Conservation (phyloP, 2,329 filamentous ascomycete genomes). For the Aspergillus fijiensis region DNA sequence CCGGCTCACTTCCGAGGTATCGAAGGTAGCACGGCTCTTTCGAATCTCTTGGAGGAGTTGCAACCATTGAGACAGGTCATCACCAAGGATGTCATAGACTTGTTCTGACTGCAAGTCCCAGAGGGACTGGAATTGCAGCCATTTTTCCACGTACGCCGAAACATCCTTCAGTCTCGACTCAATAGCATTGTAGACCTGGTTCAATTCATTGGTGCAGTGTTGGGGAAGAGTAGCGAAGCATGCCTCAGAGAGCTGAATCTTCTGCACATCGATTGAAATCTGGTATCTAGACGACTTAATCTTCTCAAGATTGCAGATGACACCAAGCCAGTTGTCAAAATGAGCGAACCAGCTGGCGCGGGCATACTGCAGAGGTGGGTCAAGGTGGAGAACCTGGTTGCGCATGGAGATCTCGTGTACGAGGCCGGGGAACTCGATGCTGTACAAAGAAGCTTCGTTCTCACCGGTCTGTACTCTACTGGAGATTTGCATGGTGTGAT, state of each 20-base stretch:
- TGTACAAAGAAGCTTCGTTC: constrained; percentile 32
- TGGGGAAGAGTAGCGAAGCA: constrained; percentile 80
- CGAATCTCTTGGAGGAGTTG: constrained; percentile 96
- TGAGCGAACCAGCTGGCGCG: constrained; percentile 91
- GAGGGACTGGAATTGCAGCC: constrained; percentile 96
- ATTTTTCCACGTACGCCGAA: constrained; percentile 87
- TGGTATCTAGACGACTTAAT: constrained; percentile 95
- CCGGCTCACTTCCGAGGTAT: constrained; percentile 90
- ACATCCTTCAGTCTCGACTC: constrained; percentile 81
- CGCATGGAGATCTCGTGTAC: constrained; percentile 95
- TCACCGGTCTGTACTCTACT: constrained; percentile 27
- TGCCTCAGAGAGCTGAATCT: constrained; percentile 47
- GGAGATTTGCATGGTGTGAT: constrained; percentile 23
- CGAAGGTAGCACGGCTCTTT: constrained; percentile 92
- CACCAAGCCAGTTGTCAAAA: constrained; percentile 87
- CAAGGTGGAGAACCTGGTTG: constrained; percentile 95
- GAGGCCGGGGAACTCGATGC: constrained; percentile 52
- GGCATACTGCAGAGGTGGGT: constrained; percentile 87
- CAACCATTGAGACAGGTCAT: constrained; percentile 88
- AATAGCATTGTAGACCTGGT: constrained; percentile 76
- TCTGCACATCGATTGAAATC: constrained; percentile 65
- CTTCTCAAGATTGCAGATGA: constrained; percentile 88
- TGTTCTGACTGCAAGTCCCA: constrained; percentile 98
- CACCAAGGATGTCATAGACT: constrained; percentile 87
- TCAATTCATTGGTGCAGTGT: constrained; percentile 75